These are phyloP conservation scores for Phytophthora kernoviae DNA, from an alignment of 352 stramenopile species.

Conservation along the genomic window DNA sequence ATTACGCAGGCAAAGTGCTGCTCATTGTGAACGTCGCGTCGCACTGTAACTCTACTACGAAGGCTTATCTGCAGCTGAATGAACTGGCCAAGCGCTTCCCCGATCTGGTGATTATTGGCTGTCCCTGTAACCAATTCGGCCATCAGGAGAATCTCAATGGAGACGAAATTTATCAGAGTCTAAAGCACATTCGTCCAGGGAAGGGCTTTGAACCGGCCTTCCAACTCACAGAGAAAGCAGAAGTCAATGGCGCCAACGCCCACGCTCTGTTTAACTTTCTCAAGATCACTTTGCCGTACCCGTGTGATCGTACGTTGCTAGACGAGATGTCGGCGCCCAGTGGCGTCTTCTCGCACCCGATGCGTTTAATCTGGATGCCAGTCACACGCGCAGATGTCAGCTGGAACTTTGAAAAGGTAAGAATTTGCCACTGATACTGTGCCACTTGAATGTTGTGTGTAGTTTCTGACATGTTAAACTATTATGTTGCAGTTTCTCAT, in stretches of 20 bases:
- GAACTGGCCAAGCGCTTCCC: slow-evolving; percentile 65
- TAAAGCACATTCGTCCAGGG: slow-evolving; percentile 75
- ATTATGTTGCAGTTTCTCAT: slow-evolving; percentile 68
- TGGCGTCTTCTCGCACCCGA: slow-evolving; percentile 80
- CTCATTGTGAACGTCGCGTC: slow-evolving; percentile 83
- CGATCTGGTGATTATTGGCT: slow-evolving; percentile 73
- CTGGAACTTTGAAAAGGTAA: slow-evolving; percentile 88
- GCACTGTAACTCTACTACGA: slow-evolving; percentile 81
- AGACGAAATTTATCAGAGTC: slow-evolving; percentile 77
- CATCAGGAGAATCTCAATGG: slow-evolving; percentile 85
- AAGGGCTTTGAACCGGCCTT: slow-evolving; percentile 77
- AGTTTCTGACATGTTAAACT: slow-evolving; percentile 1
- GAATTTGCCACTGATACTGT: not conserved
- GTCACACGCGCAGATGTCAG: slow-evolving; percentile 78
- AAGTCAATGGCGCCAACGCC: slow-evolving; percentile 81
- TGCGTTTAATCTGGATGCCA: slow-evolving; percentile 87
- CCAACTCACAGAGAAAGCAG: slow-evolving; percentile 76
- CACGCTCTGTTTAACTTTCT: slow-evolving; percentile 85
- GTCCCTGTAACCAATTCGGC: slow-evolving; percentile 82
- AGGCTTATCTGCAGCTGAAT: slow-evolving; percentile 76
- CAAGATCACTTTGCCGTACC: slow-evolving; percentile 69
- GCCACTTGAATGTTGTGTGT: not conserved
- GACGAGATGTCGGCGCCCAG: slow-evolving; percentile 81
- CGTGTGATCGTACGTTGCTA: slow-evolving; percentile 74
- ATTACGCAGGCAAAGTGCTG: slow-evolving; percentile 68